These are phyloP conservation scores for Penicillium sp. DNA, from an alignment of 2,329 filamentous ascomycete species.

Conservation along the genomic window DNA sequence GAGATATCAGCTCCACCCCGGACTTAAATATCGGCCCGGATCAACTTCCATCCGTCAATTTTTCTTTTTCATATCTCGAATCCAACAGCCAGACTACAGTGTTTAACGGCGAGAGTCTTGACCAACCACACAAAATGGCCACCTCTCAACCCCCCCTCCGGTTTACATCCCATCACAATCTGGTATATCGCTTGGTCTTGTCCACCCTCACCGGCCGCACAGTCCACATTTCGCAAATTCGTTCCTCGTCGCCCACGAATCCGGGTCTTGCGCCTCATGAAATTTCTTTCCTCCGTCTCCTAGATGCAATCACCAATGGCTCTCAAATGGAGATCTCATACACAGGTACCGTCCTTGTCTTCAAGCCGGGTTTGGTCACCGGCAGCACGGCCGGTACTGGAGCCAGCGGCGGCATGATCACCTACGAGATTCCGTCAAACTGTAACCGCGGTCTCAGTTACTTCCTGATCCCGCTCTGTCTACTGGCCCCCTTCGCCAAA, in stretches of 20 bases:
- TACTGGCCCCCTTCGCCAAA: constrained; percentile 92
- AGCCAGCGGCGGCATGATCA: constrained; percentile 70
- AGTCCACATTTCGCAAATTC: constrained; percentile 91
- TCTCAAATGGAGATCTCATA: constrained; percentile 93
- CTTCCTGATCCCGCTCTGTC: constrained; percentile 83
- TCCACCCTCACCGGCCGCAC: constrained; percentile 87
- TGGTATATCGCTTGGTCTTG: constrained; percentile 81
- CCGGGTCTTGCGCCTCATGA: constrained; percentile 91
- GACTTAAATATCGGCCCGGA: constrained; percentile 32
- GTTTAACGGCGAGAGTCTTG: constrained; percentile 10
- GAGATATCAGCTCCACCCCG: constrained; percentile 27
- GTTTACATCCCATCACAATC: constrained; percentile 80
- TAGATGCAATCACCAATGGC: constrained; percentile 94
- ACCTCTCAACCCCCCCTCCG: constrained; percentile 57
- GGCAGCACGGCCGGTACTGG: constrained; percentile 76
- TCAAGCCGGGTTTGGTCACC: constrained; percentile 87
- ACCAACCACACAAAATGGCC: constrained; percentile 34
- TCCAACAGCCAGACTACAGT: not conserved
- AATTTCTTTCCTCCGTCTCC: constrained; percentile 89
- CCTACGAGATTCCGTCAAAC: constrained; percentile 74
- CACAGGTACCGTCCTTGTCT: constrained; percentile 89
- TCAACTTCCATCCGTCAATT: constrained; percentile 30
- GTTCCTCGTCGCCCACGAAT: constrained; percentile 77
- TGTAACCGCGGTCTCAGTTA: constrained; percentile 84
- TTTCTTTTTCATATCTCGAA: constrained; percentile 31